Evolutionary conservation across 1,139 yeast genomes (phyloP).

Genomic region (Yamadazyma dushanensis): DNA sequence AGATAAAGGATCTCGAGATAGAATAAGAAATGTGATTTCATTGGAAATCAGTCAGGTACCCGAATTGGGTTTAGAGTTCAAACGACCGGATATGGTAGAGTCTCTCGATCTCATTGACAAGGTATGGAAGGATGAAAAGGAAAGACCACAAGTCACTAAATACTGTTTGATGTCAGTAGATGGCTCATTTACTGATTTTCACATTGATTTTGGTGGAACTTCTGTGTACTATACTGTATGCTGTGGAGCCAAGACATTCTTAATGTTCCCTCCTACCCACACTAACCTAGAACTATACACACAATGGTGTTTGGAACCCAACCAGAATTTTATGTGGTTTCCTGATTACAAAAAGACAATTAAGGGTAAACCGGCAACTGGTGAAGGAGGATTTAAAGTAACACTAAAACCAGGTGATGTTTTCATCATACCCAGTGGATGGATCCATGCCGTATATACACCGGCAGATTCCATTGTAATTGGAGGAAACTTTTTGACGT

Average conservation of each 20-base stretch:
- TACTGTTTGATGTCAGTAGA: conserved; percentile 86
- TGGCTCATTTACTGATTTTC: conserved; percentile 85
- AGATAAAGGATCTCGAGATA: conserved; percentile 48
- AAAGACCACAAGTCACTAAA: conserved; percentile 71
- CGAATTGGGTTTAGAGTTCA: conserved; percentile 48
- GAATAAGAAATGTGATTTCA: conserved; percentile 78
- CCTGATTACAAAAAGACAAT: conserved; percentile 45
- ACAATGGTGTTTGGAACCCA: conserved; percentile 69
- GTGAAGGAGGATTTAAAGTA: conserved; percentile 61
- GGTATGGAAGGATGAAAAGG: conserved; percentile 50
- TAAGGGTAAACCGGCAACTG: conserved; percentile 24
- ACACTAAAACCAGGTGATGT: conserved; percentile 69
- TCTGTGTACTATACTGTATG: conserved; percentile 86
- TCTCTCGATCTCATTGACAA: conserved; percentile 69
- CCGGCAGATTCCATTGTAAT: conserved; percentile 79
- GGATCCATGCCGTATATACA: conserved; percentile 91
- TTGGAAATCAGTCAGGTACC: conserved; percentile 68
- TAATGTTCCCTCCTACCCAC: conserved; percentile 76
- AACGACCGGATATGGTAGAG: conserved; percentile 66
- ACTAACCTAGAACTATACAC: conserved; percentile 60
- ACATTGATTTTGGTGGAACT: conserved; percentile 90
- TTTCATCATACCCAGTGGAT: conserved; percentile 83
- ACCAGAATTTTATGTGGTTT: conserved; percentile 68
- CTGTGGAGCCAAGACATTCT: conserved; percentile 68
- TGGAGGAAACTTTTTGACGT: conserved; percentile 83